phyloP scores from a whole-genome alignment of 2,329 filamentous ascomycete genomes.

The Dothideomycetes sp. region DNA sequence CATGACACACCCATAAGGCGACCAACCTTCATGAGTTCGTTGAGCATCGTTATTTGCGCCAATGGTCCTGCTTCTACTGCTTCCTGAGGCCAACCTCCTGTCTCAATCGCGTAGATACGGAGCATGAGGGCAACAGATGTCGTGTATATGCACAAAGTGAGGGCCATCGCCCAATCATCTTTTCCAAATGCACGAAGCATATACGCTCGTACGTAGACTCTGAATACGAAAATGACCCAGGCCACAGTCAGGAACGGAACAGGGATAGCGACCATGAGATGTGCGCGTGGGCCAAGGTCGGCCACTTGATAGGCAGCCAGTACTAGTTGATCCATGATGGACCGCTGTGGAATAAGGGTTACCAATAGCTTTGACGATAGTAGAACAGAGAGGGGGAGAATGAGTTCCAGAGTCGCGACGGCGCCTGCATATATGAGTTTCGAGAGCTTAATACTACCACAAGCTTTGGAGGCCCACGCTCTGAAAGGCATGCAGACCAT shows the following conservation, averaged over 20 bases:
- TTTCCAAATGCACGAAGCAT: slow-evolving; percentile 6
- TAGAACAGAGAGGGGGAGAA: too few relatives aligned
- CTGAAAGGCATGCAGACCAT: too few relatives aligned
- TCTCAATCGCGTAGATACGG: neutral
- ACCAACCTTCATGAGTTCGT: slow-evolving; percentile 6
- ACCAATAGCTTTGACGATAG: too few relatives aligned
- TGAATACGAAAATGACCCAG: slow-evolving; percentile 10
- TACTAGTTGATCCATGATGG: too few relatives aligned
- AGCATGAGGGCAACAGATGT: neutral
- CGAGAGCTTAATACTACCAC: too few relatives aligned
- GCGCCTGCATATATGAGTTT: too few relatives aligned
- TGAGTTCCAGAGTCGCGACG: too few relatives aligned
- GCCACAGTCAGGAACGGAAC: slow-evolving; percentile 10
- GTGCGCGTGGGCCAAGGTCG: neutral
- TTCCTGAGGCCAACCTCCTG: neutral
- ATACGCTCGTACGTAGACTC: slow-evolving; percentile 12
- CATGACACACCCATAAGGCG: neutral
- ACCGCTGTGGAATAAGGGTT: too few relatives aligned
- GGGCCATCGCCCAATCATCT: slow-evolving; percentile 8
- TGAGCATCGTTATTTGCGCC: neutral
- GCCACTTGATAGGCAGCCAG: too few relatives aligned
- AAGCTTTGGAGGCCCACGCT: too few relatives aligned
- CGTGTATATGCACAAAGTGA: slow-evolving; percentile 1
- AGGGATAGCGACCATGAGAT: slow-evolving; percentile 1
- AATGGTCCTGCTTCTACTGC: neutral